These are phyloP conservation scores for Colletotrichum orbiculare DNA, from an alignment of 2,329 filamentous ascomycete species.

Conservation along the genomic window DNA sequence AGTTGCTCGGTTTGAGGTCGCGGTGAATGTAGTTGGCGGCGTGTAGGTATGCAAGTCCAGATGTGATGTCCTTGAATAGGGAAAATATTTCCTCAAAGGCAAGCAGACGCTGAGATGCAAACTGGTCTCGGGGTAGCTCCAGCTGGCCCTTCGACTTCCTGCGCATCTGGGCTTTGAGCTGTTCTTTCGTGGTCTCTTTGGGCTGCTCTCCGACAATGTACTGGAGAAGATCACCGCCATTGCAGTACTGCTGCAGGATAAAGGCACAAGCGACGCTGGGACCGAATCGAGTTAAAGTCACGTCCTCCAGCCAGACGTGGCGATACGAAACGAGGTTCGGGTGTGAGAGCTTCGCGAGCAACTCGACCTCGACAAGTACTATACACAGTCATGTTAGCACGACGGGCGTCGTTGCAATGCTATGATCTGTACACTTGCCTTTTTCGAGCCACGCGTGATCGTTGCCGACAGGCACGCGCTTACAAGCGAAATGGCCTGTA, in stretches of 20 bases:
- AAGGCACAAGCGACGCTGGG: constrained; percentile 95
- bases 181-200: constrained; percentile 77
- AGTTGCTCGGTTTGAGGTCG: constrained; percentile 96
- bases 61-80: constrained; percentile 94
- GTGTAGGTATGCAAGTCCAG: constrained; percentile 90
- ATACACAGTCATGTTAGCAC: background rate
- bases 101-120: constrained; percentile 54
- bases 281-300: constrained; percentile 84
- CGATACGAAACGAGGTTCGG: constrained; percentile 96
- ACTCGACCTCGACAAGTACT: constrained; percentile 89
- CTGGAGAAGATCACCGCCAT: constrained; percentile 87
- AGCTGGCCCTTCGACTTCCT: constrained; percentile 82
- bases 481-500: constrained; percentile 86
- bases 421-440: constrained; percentile 44
- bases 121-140: constrained; percentile 68
- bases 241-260: constrained; percentile 98
- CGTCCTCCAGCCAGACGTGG: constrained; percentile 96
- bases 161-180: constrained; percentile 88
- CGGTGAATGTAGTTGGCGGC: constrained; percentile 93
- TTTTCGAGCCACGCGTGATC: constrained; percentile 97
- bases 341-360: constrained; percentile 91
- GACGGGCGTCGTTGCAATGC: no score
- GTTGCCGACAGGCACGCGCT: constrained; percentile 93
- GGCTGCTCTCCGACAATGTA: constrained; percentile 80
- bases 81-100: constrained; percentile 95